Base-by-base conservation (phyloP, 768 basidiomycete species). In the Myochromella boudieri region DNA sequence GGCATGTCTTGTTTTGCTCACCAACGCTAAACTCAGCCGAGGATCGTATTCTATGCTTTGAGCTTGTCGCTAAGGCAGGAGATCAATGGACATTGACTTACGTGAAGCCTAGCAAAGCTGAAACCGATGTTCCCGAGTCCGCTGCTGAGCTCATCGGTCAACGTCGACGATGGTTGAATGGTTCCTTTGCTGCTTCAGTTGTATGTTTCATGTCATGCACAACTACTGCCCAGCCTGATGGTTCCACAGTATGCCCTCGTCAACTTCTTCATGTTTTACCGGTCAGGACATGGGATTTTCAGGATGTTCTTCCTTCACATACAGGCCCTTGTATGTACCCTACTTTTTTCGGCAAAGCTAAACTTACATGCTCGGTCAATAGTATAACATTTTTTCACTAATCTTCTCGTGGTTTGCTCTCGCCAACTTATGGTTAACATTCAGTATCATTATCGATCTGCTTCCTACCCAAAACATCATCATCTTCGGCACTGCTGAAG, bases 271-370 rank as follows among this genome's bases (percentile, higher is more conserved):
- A 77, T 80, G 53, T 77, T 95, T 42, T 98, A 97, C 68, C 78
- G 76, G 55, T 92, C 90, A 22, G 80, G 84, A 10, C 95, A 97
- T 59, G 88, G 88, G 21, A 77, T 91, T 43, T 78, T 95, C 53
- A 84, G 95, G 60, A 91, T 98, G 88, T 87, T 98, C 74, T 93
- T 97, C 75, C 84, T 99, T 65, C 95, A 97, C 61, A 60, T 99
- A 37, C 95, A 98, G 68, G 94, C 84, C 32, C 48, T 97, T 44
- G 91, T 92, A 63, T 52, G 86, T 75, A 22, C 18, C 18, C 6
- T 21, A 18, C 24, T 41, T 24, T 26, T 33, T 14, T n/a, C 25
- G 9, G 14, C 47, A 17, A 11, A 22, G 7, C 34, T 20, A 28
- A 41, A 7, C 14, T 6, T 14, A 8, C 2, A 14, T 38, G 44